Percentiles rank a stretch among this genome's conserved stretches.
phyloP scores from a whole-genome alignment of 2,329 filamentous ascomycete genomes.

The Beauveria varroae region DNA sequence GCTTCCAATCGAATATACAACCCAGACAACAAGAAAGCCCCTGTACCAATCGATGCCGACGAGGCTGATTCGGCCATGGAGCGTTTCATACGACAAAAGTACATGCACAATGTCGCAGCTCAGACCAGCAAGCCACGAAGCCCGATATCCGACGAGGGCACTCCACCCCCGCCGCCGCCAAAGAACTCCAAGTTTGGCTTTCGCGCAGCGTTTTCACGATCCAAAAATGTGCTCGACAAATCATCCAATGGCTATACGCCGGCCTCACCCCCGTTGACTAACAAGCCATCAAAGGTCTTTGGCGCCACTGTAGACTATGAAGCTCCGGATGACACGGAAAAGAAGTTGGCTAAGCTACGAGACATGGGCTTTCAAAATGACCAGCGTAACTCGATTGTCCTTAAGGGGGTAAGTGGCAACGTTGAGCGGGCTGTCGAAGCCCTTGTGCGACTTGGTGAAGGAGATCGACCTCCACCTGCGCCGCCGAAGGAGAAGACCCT shows the following conservation, averaged over 20 bases:
- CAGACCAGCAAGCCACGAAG: constrained; percentile 34
- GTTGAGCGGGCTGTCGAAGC: constrained; percentile 81
- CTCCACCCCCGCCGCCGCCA: constrained; percentile 52
- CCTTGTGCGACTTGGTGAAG: constrained; percentile 74
- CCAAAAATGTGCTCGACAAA: constrained; percentile 50
- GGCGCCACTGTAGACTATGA: constrained; percentile 57
- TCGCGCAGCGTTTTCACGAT: constrained; percentile 56
- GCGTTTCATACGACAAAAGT: constrained; percentile 90
- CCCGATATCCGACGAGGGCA: constrained; percentile 48
- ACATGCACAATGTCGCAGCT: constrained; percentile 52
- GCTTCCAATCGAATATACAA: constrained; percentile 87
- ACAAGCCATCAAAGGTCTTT: constrained; percentile 62
- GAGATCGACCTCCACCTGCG: constrained; percentile 33
- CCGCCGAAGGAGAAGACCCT: constrained; percentile 40
- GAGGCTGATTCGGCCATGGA: constrained; percentile 94
- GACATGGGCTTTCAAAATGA: constrained; percentile 92
- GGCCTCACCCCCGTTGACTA: constrained; percentile 36
- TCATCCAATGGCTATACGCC: constrained; percentile 21
- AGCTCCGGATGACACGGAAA: constrained; percentile 54
- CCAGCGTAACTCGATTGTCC: constrained; percentile 69
- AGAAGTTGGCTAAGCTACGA: constrained; percentile 67
- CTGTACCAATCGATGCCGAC: constrained; percentile 83
- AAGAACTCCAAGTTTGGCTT: constrained; percentile 56
- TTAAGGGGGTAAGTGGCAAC: constrained; percentile 79
- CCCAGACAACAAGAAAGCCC: constrained; percentile 70